Percentiles rank a stretch among this genome's conserved stretches.
phyloP scores from a whole-genome alignment of 1,284 basidiomycete species.

The Ceratobasidium sp. region DNA sequence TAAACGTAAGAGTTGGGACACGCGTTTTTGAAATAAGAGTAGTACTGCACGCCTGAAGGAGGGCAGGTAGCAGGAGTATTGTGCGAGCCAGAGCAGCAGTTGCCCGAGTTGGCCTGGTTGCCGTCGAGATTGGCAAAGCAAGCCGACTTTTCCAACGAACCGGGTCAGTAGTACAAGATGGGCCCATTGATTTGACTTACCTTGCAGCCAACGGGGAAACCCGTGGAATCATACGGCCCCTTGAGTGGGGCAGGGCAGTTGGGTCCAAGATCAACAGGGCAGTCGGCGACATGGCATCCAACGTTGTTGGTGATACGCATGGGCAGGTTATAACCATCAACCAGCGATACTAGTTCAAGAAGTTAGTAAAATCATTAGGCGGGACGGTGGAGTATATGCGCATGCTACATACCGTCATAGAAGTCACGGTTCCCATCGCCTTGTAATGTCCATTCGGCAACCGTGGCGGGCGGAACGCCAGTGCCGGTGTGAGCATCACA shows the following conservation, averaged over 20 bases:
- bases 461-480: slow-evolving; percentile 72
- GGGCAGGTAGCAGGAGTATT: slow-evolving; percentile 48
- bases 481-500: slow-evolving; percentile 66
- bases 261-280: slow-evolving; percentile 16
- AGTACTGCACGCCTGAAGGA: slow-evolving; percentile 45
- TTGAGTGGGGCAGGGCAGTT: slow-evolving; percentile 57
- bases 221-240: slow-evolving; percentile 64
- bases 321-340: slow-evolving; percentile 50
- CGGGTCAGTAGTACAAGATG: slow-evolving; percentile 58
- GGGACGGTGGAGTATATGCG: too few relatives aligned
- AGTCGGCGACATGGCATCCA: slow-evolving; percentile 35
- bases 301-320: slow-evolving; percentile 43
- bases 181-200: slow-evolving; percentile 46
- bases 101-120: slow-evolving; percentile 47
- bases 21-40: slow-evolving; percentile 56
- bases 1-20: slow-evolving; percentile 72
- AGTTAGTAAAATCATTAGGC: background rate
- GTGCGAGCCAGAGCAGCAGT: slow-evolving; percentile 48
- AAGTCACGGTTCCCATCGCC: slow-evolving; percentile 60
- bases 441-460: slow-evolving; percentile 70
- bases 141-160: background rate
- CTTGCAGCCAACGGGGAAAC: slow-evolving; percentile 69
- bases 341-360: slow-evolving; percentile 33
- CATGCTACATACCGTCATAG: slow-evolving; percentile 59
- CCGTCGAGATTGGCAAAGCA: slow-evolving; percentile 42